A percentile compares a stretch with the other conserved stretches of the same genome.
These are phyloP conservation scores for Mycena olivaceomarginata DNA, from an alignment of 768 basidiomycete genomes.

Conservation along the genomic window DNA sequence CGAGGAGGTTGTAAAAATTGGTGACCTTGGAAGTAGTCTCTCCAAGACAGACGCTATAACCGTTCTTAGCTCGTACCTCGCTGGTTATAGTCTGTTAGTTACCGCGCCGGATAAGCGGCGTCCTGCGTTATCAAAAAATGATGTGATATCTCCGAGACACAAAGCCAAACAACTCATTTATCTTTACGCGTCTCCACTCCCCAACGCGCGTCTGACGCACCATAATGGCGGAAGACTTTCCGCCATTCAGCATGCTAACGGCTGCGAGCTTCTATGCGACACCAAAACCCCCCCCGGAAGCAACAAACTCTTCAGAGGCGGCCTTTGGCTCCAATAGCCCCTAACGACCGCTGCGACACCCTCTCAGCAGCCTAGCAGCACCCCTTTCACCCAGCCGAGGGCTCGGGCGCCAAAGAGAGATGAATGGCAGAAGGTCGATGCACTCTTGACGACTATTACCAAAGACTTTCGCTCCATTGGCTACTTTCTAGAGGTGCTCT, in stretches of 20 bases:
- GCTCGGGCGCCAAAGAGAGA: neutral
- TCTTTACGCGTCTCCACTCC: constrained; percentile 13
- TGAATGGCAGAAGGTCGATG: constrained; percentile 6
- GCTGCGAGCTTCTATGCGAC: constrained; percentile 6
- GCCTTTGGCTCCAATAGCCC: too few species aligned
- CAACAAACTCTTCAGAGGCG: too few species aligned
- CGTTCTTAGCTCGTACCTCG: too few species aligned
- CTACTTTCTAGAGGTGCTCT: constrained; percentile 13
- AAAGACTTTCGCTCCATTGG: constrained; percentile 17
- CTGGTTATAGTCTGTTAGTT: too few species aligned
- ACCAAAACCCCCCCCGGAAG: neutral
- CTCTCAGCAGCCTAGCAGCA: neutral
- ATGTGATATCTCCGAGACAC: constrained; percentile 14
- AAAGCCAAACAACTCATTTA: constrained; percentile 21
- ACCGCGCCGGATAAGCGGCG: neutral
- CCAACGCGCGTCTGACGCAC: neutral
- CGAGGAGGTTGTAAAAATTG: too few species aligned
- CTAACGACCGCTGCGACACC: neutral
- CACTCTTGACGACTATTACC: neutral
- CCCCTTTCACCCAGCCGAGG: constrained; percentile 8
- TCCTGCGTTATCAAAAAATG: constrained; percentile 20
- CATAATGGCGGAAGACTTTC: neutral
- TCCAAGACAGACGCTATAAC: too few species aligned
- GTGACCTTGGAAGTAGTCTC: too few species aligned
- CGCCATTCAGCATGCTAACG: neutral